A percentile compares a stretch with the other conserved stretches of the same genome.
phyloP scores from a whole-genome alignment of 495 filamentous ascomycete species.

The Hyaloscypha hepaticicola region DNA sequence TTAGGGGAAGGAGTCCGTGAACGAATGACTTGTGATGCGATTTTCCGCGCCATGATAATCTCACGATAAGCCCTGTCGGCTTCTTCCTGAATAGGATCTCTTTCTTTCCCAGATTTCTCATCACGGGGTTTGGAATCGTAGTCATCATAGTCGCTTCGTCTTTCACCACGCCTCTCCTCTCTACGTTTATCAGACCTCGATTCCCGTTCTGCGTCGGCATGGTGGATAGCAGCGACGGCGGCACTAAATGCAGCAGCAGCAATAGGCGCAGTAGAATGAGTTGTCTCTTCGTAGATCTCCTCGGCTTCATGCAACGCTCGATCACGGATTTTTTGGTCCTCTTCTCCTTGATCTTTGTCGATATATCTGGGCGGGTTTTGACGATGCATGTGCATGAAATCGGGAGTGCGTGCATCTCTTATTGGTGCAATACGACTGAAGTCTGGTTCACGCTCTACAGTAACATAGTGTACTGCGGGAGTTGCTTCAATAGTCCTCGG shows the following conservation, averaged over 20 bases:
- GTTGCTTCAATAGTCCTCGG: conserved; percentile 27
- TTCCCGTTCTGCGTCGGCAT: conserved; percentile 34
- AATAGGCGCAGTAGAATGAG: conserved; percentile 40
- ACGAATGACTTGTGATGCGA: conserved; percentile 48
- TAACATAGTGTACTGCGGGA: conserved; percentile 38
- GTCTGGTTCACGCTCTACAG: conserved; percentile 46
- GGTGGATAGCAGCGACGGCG: conserved; percentile 34
- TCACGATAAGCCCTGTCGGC: conserved; percentile 53
- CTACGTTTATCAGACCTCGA: conserved; percentile 28
- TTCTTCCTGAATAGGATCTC: conserved; percentile 45
- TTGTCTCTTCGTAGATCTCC: conserved; percentile 34
- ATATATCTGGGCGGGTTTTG: not conserved
- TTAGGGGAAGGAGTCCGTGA: conserved; percentile 43
- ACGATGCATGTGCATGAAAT: not conserved
- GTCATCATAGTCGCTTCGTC: conserved; percentile 19
- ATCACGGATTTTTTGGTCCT: conserved; percentile 19
- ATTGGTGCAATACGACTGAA: conserved; percentile 30
- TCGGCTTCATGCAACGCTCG: conserved; percentile 39
- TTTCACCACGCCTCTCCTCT: conserved; percentile 24
- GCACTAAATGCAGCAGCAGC: conserved; percentile 37
- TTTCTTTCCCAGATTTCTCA: conserved; percentile 24
- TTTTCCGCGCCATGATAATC: conserved; percentile 44
- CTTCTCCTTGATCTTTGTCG: not conserved
- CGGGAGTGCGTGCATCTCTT: not conserved
- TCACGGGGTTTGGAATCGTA: conserved; percentile 16